These are phyloP conservation scores for Gnomoniopsis smithogilvyi DNA, from an alignment of 2,329 filamentous ascomycete genomes.

Conservation along the genomic window DNA sequence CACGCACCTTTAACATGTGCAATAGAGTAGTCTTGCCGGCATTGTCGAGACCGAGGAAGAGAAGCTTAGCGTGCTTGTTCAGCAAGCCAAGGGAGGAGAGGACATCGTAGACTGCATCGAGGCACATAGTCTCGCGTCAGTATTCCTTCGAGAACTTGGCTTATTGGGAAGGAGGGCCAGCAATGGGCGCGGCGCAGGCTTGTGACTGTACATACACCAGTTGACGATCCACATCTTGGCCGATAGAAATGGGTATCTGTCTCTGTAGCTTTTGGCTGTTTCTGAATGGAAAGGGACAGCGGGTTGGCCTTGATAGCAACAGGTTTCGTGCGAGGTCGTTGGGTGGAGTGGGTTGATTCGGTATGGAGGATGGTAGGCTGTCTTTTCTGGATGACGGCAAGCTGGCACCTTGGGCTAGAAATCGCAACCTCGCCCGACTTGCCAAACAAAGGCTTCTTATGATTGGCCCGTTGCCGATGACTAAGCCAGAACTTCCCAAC, in stretches of 20 bases:
- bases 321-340: no score
- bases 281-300: neutral
- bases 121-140: conserved; percentile 25
- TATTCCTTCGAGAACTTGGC: conserved; percentile 13
- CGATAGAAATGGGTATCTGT: conserved; percentile 9
- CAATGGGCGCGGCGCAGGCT: neutral
- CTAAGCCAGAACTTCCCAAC: neutral
- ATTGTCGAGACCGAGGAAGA: conserved; percentile 92
- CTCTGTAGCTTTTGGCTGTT: neutral
- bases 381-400: conserved; percentile 17
- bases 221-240: conserved; percentile 85
- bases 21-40: conserved; percentile 91
- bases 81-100: conserved; percentile 82
- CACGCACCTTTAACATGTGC: conserved; percentile 87
- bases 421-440: neutral
- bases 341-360: neutral
- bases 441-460: conserved; percentile 2
- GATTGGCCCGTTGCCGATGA: conserved; percentile 4
- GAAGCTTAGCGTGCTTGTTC: conserved; percentile 94
- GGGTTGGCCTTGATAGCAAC: neutral
- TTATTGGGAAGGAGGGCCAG: conserved; percentile 16
- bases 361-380: conserved; percentile 14
- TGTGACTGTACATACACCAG: conserved; percentile 69
- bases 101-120: conserved; percentile 74
- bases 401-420: conserved; percentile 9